phyloP scores from a whole-genome alignment of 352 stramenopile species.

The Globisporangium canariense region DNA sequence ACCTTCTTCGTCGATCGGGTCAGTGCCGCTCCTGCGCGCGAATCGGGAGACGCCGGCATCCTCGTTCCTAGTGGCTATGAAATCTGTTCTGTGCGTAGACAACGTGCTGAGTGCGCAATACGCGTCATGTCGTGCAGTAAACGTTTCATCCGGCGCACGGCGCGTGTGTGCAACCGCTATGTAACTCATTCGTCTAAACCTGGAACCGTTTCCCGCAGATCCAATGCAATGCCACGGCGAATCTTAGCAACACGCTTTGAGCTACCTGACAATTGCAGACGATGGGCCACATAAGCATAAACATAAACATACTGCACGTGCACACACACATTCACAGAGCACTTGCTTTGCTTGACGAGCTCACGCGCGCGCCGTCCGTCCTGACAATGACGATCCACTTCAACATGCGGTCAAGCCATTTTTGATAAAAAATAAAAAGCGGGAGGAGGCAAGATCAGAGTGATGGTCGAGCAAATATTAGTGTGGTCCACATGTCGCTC shows the following conservation, averaged over 20 bases:
- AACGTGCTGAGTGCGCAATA: not conserved
- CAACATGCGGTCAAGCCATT: slow-evolving; percentile 3
- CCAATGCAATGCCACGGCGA: not conserved
- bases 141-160: too few relatives aligned
- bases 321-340: not conserved
- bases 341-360: not conserved
- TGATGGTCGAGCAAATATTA: not conserved
- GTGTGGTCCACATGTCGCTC: not conserved
- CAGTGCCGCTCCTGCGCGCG: not conserved
- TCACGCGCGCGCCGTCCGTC: not conserved
- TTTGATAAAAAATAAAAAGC: not conserved
- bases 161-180: not conserved
- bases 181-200: not conserved
- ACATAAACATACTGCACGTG: not conserved
- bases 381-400: not conserved
- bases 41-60: slow-evolving; percentile 16
- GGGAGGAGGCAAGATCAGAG: not conserved
- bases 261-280: not conserved
- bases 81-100: not conserved
- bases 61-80: not conserved
- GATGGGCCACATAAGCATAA: not conserved
- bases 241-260: not conserved
- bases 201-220: not conserved
- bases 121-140: too few relatives aligned
- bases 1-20: slow-evolving; percentile 4